A percentile compares a stretch with the other conserved stretches of the same genome.
phyloP scores from a whole-genome alignment of 495 filamentous ascomycete species.

The Pyronema omphalodes region DNA sequence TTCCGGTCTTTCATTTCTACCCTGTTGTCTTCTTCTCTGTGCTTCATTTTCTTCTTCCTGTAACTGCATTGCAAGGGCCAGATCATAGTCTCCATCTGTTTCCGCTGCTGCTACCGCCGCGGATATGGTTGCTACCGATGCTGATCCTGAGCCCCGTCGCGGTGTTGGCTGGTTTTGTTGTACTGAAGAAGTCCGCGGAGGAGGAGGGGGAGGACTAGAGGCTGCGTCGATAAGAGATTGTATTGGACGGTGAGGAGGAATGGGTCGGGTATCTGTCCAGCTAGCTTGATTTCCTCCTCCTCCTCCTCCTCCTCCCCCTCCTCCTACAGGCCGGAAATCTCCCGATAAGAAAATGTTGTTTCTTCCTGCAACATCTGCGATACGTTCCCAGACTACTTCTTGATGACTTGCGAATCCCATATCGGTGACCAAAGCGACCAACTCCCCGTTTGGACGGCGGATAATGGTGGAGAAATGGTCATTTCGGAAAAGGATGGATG shows the following conservation, averaged over 20 bases:
- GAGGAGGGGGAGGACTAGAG: not conserved
- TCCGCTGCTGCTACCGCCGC: not conserved
- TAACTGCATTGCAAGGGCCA: conserved; percentile 60
- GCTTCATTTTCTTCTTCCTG: conserved; percentile 69
- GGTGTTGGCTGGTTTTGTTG: conserved; percentile 9
- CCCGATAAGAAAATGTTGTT: conserved; percentile 70
- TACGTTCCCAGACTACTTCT: conserved; percentile 89
- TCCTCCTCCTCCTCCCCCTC: conserved; percentile 18
- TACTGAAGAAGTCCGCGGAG: not conserved
- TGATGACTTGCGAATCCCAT: conserved; percentile 72
- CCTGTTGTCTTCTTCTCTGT: conserved; percentile 31
- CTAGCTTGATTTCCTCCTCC: not conserved
- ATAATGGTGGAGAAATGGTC: conserved; percentile 93
- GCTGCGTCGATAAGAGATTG: not conserved
- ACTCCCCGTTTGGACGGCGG: conserved; percentile 32
- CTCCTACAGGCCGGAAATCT: conserved; percentile 72
- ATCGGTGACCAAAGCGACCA: conserved; percentile 77
- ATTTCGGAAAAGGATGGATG: conserved; percentile 86
- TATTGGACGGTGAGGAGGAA: not conserved
- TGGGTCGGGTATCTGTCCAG: not conserved
- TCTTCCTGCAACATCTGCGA: conserved; percentile 75
- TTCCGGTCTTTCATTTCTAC: conserved; percentile 11
- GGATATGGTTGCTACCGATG: conserved; percentile 7
- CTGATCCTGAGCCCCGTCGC: conserved; percentile 10
- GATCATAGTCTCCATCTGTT: conserved; percentile 40